A percentile compares a stretch with the other conserved stretches of the same genome.
phyloP scores from a whole-genome alignment of 352 stramenopile species.

The Phytopythium chamaehyphon region DNA sequence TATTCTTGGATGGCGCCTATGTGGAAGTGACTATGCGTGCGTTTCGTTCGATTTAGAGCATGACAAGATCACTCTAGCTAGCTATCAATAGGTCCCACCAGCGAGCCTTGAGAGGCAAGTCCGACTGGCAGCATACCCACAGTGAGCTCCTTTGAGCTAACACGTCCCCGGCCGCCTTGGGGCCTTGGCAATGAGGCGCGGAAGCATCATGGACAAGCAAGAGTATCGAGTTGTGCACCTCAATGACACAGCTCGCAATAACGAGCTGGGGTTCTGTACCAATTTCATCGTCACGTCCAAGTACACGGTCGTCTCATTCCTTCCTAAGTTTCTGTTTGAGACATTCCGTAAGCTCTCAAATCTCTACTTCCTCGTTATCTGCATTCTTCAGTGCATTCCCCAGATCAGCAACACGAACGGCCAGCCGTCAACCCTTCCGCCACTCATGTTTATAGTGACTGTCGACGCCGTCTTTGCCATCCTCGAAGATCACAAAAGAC shows the following conservation, averaged over 20 bases:
- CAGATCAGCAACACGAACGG: conserved; percentile 89
- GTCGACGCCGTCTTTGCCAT: conserved; percentile 87
- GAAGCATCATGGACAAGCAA: conserved; percentile 6
- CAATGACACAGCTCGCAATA: conserved; percentile 51
- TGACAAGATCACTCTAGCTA: too few relatives aligned
- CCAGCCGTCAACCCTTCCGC: conserved; percentile 82
- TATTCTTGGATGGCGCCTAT: too few relatives aligned
- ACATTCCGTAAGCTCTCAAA: conserved; percentile 91
- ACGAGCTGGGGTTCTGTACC: conserved; percentile 59
- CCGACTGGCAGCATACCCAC: too few relatives aligned
- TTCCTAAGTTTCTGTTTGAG: conserved; percentile 91
- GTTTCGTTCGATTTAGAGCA: too few relatives aligned
- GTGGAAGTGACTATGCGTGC: too few relatives aligned
- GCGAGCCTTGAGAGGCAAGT: too few relatives aligned
- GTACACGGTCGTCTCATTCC: conserved; percentile 86
- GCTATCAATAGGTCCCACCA: too few relatives aligned
- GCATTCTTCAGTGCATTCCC: conserved; percentile 82
- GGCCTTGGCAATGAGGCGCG: not conserved
- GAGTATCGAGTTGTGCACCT: conserved; percentile 64
- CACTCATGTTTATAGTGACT: conserved; percentile 89
- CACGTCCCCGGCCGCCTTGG: not conserved
- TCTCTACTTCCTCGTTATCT: conserved; percentile 92
- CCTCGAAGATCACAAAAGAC: conserved; percentile 86
- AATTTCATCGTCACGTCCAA: conserved; percentile 92
- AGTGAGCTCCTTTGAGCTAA: not conserved